phyloP scores from a whole-genome alignment of 2,329 filamentous ascomycete species.

The Ilyonectria sp. region DNA sequence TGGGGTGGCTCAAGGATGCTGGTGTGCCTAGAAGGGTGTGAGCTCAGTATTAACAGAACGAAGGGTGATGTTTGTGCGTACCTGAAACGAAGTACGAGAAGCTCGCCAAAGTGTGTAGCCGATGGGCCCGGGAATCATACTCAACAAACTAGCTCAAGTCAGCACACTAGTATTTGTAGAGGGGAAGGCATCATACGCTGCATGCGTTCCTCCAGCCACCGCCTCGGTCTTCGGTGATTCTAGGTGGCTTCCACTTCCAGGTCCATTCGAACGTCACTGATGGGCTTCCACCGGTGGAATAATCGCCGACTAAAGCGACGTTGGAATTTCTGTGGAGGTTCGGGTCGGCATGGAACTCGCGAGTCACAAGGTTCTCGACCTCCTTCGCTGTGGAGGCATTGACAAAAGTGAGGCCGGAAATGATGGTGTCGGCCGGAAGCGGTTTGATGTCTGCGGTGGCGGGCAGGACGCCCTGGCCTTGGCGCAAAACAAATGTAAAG shows the following conservation, averaged over 20 bases:
- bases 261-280: conserved; percentile 94
- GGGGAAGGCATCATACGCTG: conserved; percentile 71
- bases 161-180: conserved; percentile 36
- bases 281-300: conserved; percentile 83
- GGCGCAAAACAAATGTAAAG: conserved; percentile 88
- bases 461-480: conserved; percentile 61
- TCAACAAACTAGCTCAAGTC: conserved; percentile 82
- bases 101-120: conserved; percentile 87
- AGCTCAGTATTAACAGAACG: conserved; percentile 28
- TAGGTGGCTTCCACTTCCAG: conserved; percentile 97
- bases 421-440: conserved; percentile 76
- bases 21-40: conserved; percentile 58
- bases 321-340: conserved; percentile 98
- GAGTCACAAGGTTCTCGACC: conserved; percentile 92
- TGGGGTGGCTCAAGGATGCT: conserved; percentile 68
- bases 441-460: conserved; percentile 62
- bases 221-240: conserved; percentile 82
- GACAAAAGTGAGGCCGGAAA: conserved; percentile 93
- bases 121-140: conserved; percentile 94
- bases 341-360: conserved; percentile 96
- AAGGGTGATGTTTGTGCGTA: conserved; percentile 54
- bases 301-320: conserved; percentile 95
- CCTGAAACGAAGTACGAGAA: conserved; percentile 97
- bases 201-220: conserved; percentile 97
- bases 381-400: conserved; percentile 89